Evolutionary conservation across 2,329 filamentous ascomycete species (phyloP).

Genomic region (Rhytidhysteron rufulum): DNA sequence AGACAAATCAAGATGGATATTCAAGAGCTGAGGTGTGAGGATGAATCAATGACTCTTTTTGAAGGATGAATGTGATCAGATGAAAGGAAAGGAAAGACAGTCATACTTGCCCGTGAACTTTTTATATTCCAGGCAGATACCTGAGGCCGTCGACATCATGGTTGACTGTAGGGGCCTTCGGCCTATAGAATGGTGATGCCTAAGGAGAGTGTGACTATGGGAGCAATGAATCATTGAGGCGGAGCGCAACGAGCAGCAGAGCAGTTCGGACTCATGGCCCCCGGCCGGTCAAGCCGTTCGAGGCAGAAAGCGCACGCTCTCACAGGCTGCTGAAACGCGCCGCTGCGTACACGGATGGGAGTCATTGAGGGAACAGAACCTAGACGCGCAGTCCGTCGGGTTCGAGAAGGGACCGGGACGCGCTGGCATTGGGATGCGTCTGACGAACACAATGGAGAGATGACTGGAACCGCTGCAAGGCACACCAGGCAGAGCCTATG

Average conservation of each 20-base stretch:
- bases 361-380: conserved; percentile 18
- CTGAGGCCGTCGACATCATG: conserved; percentile 25
- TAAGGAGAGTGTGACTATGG: conserved; percentile 18
- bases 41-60: conserved; percentile 15
- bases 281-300: conserved; percentile 14
- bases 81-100: conserved; percentile 9
- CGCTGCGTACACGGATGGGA: conserved; percentile 12
- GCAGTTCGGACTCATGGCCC: conserved; percentile 10
- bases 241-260: conserved; percentile 15
- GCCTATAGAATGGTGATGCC: conserved; percentile 26
- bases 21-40: too few species aligned
- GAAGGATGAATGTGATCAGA: conserved; percentile 11
- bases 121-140: conserved; percentile 32
- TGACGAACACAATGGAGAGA: conserved; percentile 10
- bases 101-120: conserved; percentile 8
- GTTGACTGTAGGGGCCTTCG: conserved; percentile 25
- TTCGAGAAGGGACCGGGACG: conserved; percentile 4
- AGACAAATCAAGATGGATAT: conserved; percentile 14
- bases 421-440: conserved; percentile 10
- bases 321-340: conserved; percentile 19
- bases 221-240: conserved; percentile 32
- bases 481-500: conserved; percentile 21
- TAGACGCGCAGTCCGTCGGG: conserved; percentile 13
- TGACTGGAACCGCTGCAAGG: conserved; percentile 23
- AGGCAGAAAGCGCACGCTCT: conserved; percentile 19